Percentiles rank a stretch among this genome's conserved stretches.
These are phyloP conservation scores for Neophaeococcomyces aloes DNA, from an alignment of 2,329 filamentous ascomycete genomes.

Conservation along the genomic window DNA sequence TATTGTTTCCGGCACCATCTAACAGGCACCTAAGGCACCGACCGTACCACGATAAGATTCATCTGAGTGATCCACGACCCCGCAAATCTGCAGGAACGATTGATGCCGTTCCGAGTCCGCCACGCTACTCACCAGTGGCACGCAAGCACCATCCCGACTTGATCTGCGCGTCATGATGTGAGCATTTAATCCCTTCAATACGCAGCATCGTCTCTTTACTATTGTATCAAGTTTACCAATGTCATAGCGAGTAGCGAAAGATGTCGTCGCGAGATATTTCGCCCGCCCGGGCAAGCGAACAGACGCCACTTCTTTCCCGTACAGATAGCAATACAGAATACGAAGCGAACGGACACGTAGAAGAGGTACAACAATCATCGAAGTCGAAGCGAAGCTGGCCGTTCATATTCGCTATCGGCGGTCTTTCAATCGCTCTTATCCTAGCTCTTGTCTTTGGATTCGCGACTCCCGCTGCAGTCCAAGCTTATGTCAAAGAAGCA, in stretches of 20 bases:
- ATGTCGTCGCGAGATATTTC: conserved; percentile 23
- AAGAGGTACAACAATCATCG: conserved; percentile 14
- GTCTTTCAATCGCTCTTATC: conserved; percentile 54
- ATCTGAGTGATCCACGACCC: too few relatives aligned
- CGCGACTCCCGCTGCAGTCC: conserved; percentile 65
- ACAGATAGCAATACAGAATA: conserved; percentile 27
- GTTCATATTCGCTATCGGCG: conserved; percentile 60
- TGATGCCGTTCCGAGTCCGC: too few relatives aligned
- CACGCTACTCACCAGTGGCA: too few relatives aligned
- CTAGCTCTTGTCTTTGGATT: conserved; percentile 69
- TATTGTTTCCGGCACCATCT: too few relatives aligned
- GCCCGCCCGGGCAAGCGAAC: conserved; percentile 31
- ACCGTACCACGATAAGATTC: too few relatives aligned
- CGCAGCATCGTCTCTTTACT: neutral
- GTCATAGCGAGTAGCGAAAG: neutral
- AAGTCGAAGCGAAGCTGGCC: conserved; percentile 54
- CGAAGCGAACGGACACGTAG: conserved; percentile 19
- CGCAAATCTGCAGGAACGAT: too few relatives aligned
- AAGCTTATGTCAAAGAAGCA: conserved; percentile 78
- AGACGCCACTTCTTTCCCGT: conserved; percentile 32
- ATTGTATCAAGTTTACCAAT: neutral
- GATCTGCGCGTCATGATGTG: too few relatives aligned
- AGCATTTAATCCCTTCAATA: neutral
- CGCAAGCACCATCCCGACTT: too few relatives aligned
- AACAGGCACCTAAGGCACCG: too few relatives aligned